Conservation (phyloP, 106 monocot genomes). For the Apostasia ramifera region DNA sequence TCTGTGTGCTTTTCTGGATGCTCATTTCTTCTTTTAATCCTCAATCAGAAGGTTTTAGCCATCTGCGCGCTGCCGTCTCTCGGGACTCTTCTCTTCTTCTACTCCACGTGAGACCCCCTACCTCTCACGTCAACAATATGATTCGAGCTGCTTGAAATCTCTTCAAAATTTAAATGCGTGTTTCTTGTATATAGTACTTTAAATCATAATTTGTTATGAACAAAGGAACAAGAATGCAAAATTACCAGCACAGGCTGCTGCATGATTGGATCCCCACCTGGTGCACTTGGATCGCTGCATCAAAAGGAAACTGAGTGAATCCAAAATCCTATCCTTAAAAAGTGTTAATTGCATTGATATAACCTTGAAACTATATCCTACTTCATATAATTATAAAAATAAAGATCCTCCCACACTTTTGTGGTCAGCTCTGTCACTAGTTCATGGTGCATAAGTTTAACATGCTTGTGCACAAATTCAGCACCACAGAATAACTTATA, state of each 20-base stretch:
- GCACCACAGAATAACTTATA: conserved; percentile 82
- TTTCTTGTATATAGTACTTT: too few species aligned
- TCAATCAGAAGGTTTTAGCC: too few species aligned
- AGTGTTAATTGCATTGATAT: too few species aligned
- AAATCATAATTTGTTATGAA: not conserved
- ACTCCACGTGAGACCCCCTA: too few species aligned
- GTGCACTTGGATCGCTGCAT: conserved; percentile 80
- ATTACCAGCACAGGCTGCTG: conserved; percentile 62
- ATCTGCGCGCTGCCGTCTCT: too few species aligned
- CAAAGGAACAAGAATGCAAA: not conserved
- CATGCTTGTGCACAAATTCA: conserved; percentile 97
- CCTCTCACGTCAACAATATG: too few species aligned
- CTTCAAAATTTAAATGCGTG: too few species aligned
- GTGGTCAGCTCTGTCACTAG: conserved; percentile 72
- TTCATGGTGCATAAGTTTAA: conserved; percentile 86
- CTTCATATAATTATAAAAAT: conserved; percentile 98
- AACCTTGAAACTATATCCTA: conserved; percentile 18
- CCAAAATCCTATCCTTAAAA: not conserved
- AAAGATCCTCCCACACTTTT: conserved; percentile 90
- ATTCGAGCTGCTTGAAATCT: too few species aligned
- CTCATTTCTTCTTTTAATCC: too few species aligned
- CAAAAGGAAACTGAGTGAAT: conserved; percentile 7
- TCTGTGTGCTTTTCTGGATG: too few species aligned
- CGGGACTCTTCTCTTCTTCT: too few species aligned
- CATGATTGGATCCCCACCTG: conserved; percentile 92